phyloP scores from a whole-genome alignment of 805 yeast species.

The Torulaspora indica region DNA sequence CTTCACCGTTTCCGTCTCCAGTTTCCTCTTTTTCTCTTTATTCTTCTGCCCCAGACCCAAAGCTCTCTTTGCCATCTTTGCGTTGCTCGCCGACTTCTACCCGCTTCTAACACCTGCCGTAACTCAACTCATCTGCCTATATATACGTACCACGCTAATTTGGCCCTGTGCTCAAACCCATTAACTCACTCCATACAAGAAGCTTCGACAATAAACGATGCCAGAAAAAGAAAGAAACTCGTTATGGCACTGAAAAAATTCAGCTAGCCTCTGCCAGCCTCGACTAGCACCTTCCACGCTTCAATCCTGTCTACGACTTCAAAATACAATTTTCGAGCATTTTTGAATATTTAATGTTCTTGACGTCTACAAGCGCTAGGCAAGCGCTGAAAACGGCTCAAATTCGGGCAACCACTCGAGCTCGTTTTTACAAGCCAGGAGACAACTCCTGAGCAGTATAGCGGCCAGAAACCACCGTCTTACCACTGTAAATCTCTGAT shows the following conservation, averaged over 20 bases:
- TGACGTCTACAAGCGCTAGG: too few relatives aligned
- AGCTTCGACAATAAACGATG: conserved; percentile 2
- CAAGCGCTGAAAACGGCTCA: too few relatives aligned
- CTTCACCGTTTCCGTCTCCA: conserved; percentile 12
- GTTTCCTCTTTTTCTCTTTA: conserved; percentile 37
- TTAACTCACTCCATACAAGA: conserved; percentile 5
- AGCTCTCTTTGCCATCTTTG: conserved; percentile 57
- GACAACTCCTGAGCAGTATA: too few relatives aligned
- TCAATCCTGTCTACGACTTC: neutral
- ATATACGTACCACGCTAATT: neutral
- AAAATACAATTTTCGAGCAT: too few relatives aligned
- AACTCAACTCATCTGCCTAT: neutral
- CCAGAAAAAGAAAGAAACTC: neutral
- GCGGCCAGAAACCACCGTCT: too few relatives aligned
- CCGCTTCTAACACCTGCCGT: too few relatives aligned
- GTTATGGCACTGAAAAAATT: neutral
- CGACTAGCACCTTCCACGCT: neutral
- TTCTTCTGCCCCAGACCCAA: conserved; percentile 58
- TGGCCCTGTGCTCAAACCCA: neutral
- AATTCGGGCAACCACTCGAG: too few relatives aligned
- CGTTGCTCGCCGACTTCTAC: too few relatives aligned
- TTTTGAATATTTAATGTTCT: too few relatives aligned
- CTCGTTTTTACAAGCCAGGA: too few relatives aligned
- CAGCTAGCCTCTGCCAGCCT: neutral
- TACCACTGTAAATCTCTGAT: too few relatives aligned